These are phyloP conservation scores for Plasmodium vivax DNA, from an alignment of 169 alveolate species.

Conservation along the genomic window DNA sequence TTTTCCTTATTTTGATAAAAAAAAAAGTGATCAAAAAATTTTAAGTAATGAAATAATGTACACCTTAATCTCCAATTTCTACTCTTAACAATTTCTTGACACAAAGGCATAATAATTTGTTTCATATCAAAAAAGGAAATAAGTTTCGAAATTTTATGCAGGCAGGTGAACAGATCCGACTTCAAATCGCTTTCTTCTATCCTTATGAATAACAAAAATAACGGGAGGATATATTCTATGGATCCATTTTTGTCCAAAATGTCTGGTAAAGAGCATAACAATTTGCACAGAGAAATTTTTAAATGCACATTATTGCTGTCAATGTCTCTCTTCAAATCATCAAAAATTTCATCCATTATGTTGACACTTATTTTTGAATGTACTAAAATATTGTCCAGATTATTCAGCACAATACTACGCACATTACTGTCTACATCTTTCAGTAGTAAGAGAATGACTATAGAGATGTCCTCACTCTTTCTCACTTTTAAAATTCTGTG, in stretches of 20 bases:
- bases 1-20: conserved; percentile 69
- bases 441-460: conserved; percentile 51
- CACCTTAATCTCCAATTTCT: conserved; percentile 68
- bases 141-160: conserved; percentile 71
- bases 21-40: conserved; percentile 74
- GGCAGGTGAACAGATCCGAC: conserved; percentile 51
- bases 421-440: conserved; percentile 71
- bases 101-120: conserved; percentile 73
- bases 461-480: conserved; percentile 26
- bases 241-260: conserved; percentile 67
- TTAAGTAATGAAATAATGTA: conserved; percentile 54
- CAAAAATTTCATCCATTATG: conserved; percentile 66
- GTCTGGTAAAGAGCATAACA: conserved; percentile 70
- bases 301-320: conserved; percentile 74
- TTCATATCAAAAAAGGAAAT: conserved; percentile 75
- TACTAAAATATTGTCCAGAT: conserved; percentile 46
- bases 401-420: conserved; percentile 69
- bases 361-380: conserved; percentile 42
- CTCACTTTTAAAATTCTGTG: conserved; percentile 22
- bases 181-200: conserved; percentile 71
- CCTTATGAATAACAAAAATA: conserved; percentile 61
- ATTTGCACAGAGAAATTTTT: conserved; percentile 67
- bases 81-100: conserved; percentile 68
- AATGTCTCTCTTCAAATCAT: conserved; percentile 75
- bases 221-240: conserved; percentile 68